Evolutionary conservation across 1,284 basidiomycete genomes (phyloP).

Genomic region (Cutaneotrichosporon sp.): DNA sequence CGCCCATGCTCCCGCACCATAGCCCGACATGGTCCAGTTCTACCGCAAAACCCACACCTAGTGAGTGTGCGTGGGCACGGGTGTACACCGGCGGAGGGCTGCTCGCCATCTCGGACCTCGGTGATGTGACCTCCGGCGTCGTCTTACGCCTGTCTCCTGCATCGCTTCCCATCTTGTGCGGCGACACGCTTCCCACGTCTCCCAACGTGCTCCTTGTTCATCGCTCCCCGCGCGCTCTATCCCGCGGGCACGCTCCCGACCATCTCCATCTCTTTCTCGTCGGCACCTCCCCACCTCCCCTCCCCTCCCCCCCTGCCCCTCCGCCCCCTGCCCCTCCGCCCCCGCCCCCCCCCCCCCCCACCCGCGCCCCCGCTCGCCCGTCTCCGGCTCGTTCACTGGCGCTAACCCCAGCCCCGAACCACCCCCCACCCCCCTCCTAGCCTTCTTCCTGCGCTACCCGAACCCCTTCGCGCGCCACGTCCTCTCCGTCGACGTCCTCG

Average conservation of each 20-base stretch:
- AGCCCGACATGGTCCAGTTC: constrained; percentile 32
- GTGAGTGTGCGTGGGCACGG: constrained; percentile 20
- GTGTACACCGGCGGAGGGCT: too few species aligned
- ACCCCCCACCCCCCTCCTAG: constrained; percentile 77
- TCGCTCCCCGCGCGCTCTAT: too few species aligned
- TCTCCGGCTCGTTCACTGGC: too few species aligned
- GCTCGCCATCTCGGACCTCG: neutral
- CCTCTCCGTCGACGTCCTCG: constrained; percentile 90
- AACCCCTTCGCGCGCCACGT: constrained; percentile 95
- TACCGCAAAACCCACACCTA: constrained; percentile 39
- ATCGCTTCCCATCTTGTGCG: too few species aligned
- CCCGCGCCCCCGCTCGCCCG: neutral
- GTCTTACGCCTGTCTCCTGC: too few species aligned
- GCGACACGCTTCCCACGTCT: too few species aligned
- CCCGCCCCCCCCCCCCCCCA: too few species aligned
- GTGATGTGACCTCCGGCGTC: neutral
- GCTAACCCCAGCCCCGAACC: constrained; percentile 43
- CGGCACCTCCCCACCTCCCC: too few species aligned
- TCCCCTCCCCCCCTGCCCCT: too few species aligned
- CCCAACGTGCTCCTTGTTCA: too few species aligned
- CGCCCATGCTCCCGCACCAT: neutral
- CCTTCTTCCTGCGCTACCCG: constrained; percentile 94
- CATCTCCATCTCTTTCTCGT: too few species aligned
- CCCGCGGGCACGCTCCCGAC: too few species aligned
- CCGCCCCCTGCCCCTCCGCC: neutral